These are phyloP conservation scores for Eragrostis nindensis DNA, from an alignment of 176 grass and related monocot genomes.

Conservation along the genomic window DNA sequence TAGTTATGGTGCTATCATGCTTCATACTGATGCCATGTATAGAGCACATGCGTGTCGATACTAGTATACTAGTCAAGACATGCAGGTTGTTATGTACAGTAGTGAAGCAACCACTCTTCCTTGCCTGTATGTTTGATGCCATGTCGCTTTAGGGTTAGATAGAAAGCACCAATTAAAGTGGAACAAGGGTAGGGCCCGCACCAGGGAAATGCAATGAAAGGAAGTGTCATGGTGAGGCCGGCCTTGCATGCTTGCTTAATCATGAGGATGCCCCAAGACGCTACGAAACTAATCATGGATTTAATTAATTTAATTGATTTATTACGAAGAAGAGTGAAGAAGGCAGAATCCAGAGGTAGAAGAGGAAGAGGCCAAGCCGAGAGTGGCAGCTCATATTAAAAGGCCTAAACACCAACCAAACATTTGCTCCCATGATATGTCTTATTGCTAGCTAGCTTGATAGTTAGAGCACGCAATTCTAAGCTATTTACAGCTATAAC, in stretches of 20 bases:
- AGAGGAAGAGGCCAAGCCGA: slow-evolving; percentile 26
- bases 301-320: slow-evolving; percentile 17
- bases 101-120: slow-evolving; percentile 37
- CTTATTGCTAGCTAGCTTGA: slow-evolving; percentile 40
- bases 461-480: slow-evolving; percentile 26
- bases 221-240: slow-evolving; percentile 51
- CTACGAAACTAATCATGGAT: slow-evolving; percentile 8
- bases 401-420: slow-evolving; percentile 55
- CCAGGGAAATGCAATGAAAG: slow-evolving; percentile 37
- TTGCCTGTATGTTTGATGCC: slow-evolving; percentile 59
- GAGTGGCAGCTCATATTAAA: slow-evolving; percentile 44
- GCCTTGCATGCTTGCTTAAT: slow-evolving; percentile 42
- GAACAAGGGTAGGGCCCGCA: slow-evolving; percentile 45
- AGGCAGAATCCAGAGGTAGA: slow-evolving; percentile 49
- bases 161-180: slow-evolving; percentile 65
- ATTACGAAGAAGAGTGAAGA: slow-evolving; percentile 40
- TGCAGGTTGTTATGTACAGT: slow-evolving; percentile 33
- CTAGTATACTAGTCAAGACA: neutral
- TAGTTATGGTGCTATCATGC: slow-evolving; percentile 30
- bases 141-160: slow-evolving; percentile 95
- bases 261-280: slow-evolving; percentile 33
- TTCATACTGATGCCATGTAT: slow-evolving; percentile 27
- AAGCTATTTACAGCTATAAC: slow-evolving; percentile 11
- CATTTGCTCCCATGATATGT: slow-evolving; percentile 42
- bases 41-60: neutral